Evolutionary conservation across 805 yeast species (phyloP).

Genomic region (Candida sphagnicola): DNA sequence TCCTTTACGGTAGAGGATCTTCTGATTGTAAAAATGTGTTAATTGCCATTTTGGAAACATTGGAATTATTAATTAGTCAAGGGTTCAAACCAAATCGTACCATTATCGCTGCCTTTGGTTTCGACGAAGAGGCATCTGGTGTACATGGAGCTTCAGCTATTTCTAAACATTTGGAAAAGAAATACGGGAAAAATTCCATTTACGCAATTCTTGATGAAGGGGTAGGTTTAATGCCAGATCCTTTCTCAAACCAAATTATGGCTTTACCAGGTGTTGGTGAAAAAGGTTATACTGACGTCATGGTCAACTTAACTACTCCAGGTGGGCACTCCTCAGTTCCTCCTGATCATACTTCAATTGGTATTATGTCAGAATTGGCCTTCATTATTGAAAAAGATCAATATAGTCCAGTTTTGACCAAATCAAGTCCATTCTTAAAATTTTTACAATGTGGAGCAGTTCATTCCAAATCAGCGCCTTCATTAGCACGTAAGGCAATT

Average conservation of each 20-base stretch:
- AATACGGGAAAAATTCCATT: constrained; percentile 58
- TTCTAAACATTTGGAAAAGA: constrained; percentile 41
- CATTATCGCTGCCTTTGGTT: constrained; percentile 63
- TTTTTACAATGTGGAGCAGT: constrained; percentile 63
- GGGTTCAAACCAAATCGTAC: constrained; percentile 60
- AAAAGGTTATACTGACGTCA: constrained; percentile 44
- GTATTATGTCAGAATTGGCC: constrained; percentile 60
- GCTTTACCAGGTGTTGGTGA: constrained; percentile 51
- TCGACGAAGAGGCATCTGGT: constrained; percentile 76
- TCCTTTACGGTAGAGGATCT: constrained; percentile 75
- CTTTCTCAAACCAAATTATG: constrained; percentile 49
- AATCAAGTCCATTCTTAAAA: constrained; percentile 56
- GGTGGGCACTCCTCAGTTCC: constrained; percentile 83
- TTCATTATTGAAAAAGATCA: constrained; percentile 56
- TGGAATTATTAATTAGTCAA: constrained; percentile 51
- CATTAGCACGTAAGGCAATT: constrained; percentile 26
- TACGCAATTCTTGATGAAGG: constrained; percentile 67
- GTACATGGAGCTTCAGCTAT: constrained; percentile 55
- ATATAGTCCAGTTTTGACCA: constrained; percentile 42
- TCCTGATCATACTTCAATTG: constrained; percentile 77
- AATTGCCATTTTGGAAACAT: constrained; percentile 62
- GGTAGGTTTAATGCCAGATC: constrained; percentile 48
- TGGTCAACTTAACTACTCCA: constrained; percentile 49
- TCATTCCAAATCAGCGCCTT: constrained; percentile 28
- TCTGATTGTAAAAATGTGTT: constrained; percentile 71